A percentile compares a stretch with the other conserved stretches of the same genome.
Evolutionary conservation across 768 basidiomycete genomes (phyloP).

Genomic region (Daedalea quercina): DNA sequence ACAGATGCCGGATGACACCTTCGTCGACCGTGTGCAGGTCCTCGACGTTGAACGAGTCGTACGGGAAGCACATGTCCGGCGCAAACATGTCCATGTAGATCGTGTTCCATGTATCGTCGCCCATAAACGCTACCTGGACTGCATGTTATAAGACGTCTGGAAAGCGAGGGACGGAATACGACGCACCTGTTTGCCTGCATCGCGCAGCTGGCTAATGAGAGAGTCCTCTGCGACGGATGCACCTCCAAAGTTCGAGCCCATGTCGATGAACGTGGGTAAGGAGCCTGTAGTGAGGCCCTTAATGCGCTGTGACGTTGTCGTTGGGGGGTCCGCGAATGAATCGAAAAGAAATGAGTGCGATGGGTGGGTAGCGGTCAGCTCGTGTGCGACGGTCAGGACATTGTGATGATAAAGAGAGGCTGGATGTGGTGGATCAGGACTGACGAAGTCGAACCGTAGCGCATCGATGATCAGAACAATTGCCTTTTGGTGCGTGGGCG

Average conservation of each 20-base stretch:
- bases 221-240: conserved; percentile 87
- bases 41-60: conserved; percentile 97
- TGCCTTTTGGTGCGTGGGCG: conserved; percentile 70
- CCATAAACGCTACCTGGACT: conserved; percentile 78
- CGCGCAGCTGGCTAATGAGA: conserved; percentile 62
- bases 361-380: conserved; percentile 60
- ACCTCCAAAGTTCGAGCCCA: conserved; percentile 89
- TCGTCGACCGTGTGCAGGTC: conserved; percentile 94
- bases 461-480: conserved; percentile 88
- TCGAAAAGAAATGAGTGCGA: conserved; percentile 81
- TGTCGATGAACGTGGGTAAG: conserved; percentile 90
- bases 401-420: conserved; percentile 72
- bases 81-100: conserved; percentile 78
- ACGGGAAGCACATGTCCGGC: conserved; percentile 71
- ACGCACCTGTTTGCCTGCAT: conserved; percentile 54
- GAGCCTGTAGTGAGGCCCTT: conserved; percentile 95
- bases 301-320: conserved; percentile 88
- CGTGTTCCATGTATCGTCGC: conserved; percentile 95
- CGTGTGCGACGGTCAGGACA: conserved; percentile 70
- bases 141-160: conserved; percentile 9
- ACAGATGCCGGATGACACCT: conserved; percentile 79
- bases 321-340: conserved; percentile 90
- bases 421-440: conserved; percentile 58
- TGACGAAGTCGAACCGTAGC: conserved; percentile 89
- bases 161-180: conserved; percentile 4